These are phyloP conservation scores for Rhynchospora tenuis DNA, from an alignment of 176 grass and related monocot genomes.

Conservation along the genomic window DNA sequence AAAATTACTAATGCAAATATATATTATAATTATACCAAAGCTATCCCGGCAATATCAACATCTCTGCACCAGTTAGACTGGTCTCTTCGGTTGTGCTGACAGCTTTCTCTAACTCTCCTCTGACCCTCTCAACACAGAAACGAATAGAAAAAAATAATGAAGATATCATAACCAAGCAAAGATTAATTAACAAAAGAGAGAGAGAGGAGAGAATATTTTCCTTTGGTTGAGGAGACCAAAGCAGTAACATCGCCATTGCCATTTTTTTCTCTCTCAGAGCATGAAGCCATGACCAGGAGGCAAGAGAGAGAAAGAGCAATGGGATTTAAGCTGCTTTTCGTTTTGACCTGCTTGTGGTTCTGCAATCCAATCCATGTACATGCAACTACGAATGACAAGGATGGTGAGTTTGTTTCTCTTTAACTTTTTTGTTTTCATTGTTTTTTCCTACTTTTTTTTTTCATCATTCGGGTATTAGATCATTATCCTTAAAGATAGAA, in stretches of 20 bases:
- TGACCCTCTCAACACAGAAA: not conserved
- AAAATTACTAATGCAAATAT: not conserved
- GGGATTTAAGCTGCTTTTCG: constrained; percentile 14
- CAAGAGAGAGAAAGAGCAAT: constrained; percentile 4
- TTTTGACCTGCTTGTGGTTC: constrained; percentile 9
- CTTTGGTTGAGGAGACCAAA: not conserved
- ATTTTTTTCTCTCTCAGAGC: not conserved
- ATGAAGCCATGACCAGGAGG: constrained; percentile 16
- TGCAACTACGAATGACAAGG: constrained; percentile 18
- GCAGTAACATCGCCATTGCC: not conserved
- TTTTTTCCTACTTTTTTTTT: not conserved
- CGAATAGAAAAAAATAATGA: not conserved
- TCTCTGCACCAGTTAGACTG: constrained; percentile 6
- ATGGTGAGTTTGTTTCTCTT: constrained; percentile 15
- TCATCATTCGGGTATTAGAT: too few relatives aligned
- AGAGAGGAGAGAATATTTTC: constrained; percentile 8
- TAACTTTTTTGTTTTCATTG: not conserved
- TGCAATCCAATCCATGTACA: constrained; percentile 17
- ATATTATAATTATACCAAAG: not conserved
- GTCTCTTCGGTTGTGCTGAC: constrained; percentile 1
- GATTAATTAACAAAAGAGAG: constrained; percentile 4
- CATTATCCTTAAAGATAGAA: not conserved
- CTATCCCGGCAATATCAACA: constrained; percentile 7
- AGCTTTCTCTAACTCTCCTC: constrained; percentile 13
- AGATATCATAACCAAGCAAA: constrained; percentile 14